Conservation (phyloP, 1,284 basidiomycete species). For the Trichosporon asahii region DNA sequence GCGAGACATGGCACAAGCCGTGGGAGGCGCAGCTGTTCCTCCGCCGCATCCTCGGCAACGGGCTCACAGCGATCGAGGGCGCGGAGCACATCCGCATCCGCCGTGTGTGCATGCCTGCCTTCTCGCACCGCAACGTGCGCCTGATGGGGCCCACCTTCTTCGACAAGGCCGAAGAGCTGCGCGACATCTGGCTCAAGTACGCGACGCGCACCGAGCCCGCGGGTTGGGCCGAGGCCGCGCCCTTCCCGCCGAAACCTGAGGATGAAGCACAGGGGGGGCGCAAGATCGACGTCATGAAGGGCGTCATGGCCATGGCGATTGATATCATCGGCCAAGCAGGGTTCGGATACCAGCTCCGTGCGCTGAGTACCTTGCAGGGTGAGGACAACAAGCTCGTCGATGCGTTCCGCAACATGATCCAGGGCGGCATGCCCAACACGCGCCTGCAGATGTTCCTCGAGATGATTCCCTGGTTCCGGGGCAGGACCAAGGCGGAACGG, state of each 20-base stretch:
- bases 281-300: slow-evolving; percentile 58
- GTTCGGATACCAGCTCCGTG: slow-evolving; percentile 59
- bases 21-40: slow-evolving; percentile 60
- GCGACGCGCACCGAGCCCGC: neutral
- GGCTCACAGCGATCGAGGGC: slow-evolving; percentile 51
- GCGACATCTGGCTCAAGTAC: slow-evolving; percentile 18
- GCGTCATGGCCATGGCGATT: slow-evolving; percentile 61
- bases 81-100: slow-evolving; percentile 57
- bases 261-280: slow-evolving; percentile 15
- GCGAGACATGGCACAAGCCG: slow-evolving; percentile 66
- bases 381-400: slow-evolving; percentile 37
- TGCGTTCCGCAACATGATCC: slow-evolving; percentile 41
- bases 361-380: neutral
- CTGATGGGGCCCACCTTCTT: slow-evolving; percentile 62
- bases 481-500: slow-evolving; percentile 39
- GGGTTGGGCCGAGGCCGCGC: neutral
- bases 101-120: slow-evolving; percentile 53
- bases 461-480: slow-evolving; percentile 60
- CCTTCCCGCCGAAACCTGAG: slow-evolving; percentile 21
- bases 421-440: slow-evolving; percentile 47
- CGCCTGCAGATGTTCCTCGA: slow-evolving; percentile 60
- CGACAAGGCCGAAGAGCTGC: slow-evolving; percentile 60
- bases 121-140: slow-evolving; percentile 43
- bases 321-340: slow-evolving; percentile 67
- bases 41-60: slow-evolving; percentile 48